phyloP scores from a whole-genome alignment of 768 basidiomycete genomes.

The Phanerochaete sordida region DNA sequence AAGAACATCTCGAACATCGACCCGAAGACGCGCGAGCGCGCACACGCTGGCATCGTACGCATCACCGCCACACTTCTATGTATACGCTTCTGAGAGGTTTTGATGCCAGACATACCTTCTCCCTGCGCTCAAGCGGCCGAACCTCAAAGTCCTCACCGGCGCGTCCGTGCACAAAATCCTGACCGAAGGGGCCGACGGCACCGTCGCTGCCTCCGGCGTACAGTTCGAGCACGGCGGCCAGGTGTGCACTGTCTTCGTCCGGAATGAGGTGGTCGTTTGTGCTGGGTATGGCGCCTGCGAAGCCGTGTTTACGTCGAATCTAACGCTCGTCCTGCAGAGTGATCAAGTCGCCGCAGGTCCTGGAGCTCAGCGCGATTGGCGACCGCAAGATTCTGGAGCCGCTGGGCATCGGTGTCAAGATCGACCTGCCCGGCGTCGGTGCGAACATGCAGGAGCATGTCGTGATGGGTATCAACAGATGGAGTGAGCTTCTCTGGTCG shows the following conservation, averaged over 20 bases:
- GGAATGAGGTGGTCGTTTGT: not conserved
- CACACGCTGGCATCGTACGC: not conserved
- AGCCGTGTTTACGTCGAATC: not conserved
- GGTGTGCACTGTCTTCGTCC: not conserved
- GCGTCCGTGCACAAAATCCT: not conserved
- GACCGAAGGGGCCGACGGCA: not conserved
- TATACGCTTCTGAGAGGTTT: too few relatives aligned
- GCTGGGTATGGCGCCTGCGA: not conserved
- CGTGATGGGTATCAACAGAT: not conserved
- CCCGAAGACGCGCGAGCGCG: not conserved
- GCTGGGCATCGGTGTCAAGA: slow-evolving; percentile 43
- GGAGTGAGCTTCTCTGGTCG: not conserved
- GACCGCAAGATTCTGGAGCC: slow-evolving; percentile 40
- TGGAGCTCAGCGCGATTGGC: slow-evolving; percentile 61
- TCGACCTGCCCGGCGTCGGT: slow-evolving; percentile 77
- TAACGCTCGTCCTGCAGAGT: not conserved
- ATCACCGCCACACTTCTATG: too few relatives aligned
- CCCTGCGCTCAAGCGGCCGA: not conserved
- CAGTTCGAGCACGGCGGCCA: slow-evolving; percentile 6
- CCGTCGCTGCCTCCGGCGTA: not conserved
- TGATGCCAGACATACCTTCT: not conserved
- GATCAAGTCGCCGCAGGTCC: slow-evolving; percentile 7
- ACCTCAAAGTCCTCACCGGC: not conserved
- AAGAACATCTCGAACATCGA: not conserved
- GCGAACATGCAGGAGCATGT: slow-evolving; percentile 39